phyloP scores from a whole-genome alignment of 75 land plant genomes.

The Picea sitchensis region DNA sequence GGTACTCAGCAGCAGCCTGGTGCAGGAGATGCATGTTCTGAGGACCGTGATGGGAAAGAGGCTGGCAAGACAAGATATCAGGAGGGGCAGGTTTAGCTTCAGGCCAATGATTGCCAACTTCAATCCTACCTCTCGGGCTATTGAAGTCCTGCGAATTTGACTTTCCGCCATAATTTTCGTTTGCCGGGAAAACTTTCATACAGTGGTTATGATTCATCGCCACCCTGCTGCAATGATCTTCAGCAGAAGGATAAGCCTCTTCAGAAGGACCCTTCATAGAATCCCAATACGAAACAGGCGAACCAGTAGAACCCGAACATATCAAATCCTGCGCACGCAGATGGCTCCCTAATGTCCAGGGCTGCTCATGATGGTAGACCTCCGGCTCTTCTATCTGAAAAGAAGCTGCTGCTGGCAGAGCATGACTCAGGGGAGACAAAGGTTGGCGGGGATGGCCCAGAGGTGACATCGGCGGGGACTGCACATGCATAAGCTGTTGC shows the following conservation, averaged over 20 bases:
- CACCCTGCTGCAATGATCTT: background rate
- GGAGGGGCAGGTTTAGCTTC: conserved; percentile 5
- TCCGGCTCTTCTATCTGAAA: background rate
- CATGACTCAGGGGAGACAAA: conserved; percentile 1
- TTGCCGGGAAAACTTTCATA: conserved; percentile 8
- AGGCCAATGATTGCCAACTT: conserved; percentile 10
- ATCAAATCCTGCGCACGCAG: background rate
- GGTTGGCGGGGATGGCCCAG: background rate
- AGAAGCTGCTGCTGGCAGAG: background rate
- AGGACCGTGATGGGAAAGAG: background rate
- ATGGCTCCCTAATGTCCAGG: conserved; percentile 5
- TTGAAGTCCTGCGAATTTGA: background rate
- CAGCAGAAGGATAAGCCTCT: background rate
- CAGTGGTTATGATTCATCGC: background rate
- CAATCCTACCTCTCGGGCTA: conserved; percentile 9
- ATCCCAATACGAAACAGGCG: background rate
- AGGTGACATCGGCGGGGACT: conserved; percentile 4
- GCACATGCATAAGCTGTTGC: background rate
- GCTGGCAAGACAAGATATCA: background rate
- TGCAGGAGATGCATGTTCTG: conserved; percentile 3
- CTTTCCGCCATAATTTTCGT: background rate
- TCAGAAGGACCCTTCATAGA: background rate
- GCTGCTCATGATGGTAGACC: background rate
- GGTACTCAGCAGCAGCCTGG: background rate
- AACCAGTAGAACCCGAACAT: background rate